Evolutionary conservation across 192 early-diverging fungal species (phyloP).

Genomic region (Gigaspora rosea): DNA sequence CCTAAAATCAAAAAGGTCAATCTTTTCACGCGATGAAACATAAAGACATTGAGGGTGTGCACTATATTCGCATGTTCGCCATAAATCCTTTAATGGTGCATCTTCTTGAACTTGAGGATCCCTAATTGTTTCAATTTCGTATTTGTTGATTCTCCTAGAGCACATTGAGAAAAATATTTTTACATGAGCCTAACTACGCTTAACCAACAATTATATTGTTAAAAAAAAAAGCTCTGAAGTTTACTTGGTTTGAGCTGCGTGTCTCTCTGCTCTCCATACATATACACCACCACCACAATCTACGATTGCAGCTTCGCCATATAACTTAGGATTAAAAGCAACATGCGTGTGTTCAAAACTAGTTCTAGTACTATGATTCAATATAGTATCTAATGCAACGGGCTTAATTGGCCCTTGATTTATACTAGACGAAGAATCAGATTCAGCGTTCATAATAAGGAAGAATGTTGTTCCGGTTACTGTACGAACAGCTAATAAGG

Average conservation of each 20-base stretch:
- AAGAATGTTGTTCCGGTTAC: slow-evolving; percentile 25
- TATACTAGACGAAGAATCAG: background rate
- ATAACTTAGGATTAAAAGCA: slow-evolving; percentile 27
- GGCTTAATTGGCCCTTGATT: background rate
- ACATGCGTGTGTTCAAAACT: slow-evolving; percentile 16
- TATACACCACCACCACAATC: slow-evolving; percentile 21
- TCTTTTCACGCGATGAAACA: slow-evolving; percentile 9
- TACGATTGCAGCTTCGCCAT: slow-evolving; percentile 29
- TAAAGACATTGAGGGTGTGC: slow-evolving; percentile 27
- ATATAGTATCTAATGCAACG: background rate
- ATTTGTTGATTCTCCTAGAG: background rate
- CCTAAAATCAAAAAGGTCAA: slow-evolving; percentile 26
- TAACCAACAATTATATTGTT: background rate
- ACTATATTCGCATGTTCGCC: slow-evolving; percentile 12
- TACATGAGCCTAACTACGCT: background rate
- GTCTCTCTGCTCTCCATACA: slow-evolving; percentile 27
- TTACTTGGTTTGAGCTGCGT: background rate
- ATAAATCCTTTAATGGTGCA: background rate
- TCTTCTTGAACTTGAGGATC: background rate
- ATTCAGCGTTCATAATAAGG: background rate
- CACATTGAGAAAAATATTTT: background rate
- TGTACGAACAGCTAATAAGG: slow-evolving; percentile 22
- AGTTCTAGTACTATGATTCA: background rate
- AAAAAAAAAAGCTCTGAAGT: background rate
- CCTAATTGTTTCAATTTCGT: background rate